These are phyloP conservation scores for Eucalyptus shirleyi DNA, from an alignment of 345 rosid species.

Conservation along the genomic window DNA sequence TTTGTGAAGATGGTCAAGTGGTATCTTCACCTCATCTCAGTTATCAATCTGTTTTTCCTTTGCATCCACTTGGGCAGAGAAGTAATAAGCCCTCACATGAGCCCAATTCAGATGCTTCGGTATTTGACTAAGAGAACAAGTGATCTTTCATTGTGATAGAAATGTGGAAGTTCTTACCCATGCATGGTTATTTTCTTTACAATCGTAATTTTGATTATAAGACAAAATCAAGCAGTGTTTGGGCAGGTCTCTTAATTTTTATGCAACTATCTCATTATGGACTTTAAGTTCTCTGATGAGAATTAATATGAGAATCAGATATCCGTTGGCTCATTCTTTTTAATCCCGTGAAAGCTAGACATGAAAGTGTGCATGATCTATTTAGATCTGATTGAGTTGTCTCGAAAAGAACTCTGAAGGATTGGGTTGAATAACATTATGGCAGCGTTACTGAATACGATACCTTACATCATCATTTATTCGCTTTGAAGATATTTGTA, in stretches of 20 bases:
- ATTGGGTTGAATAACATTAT: not conserved
- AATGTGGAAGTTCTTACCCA: not conserved
- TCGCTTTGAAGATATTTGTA: accelerated
- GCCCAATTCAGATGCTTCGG: not conserved
- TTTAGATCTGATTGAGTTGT: not conserved
- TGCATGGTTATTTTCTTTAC: not conserved
- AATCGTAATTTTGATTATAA: not conserved
- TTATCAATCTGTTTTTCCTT: not conserved
- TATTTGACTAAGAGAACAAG: not conserved
- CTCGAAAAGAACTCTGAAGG: not conserved
- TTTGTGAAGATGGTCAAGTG: not conserved
- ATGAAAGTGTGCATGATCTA: not conserved
- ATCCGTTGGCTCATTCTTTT: not conserved
- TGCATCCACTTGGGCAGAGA: not conserved
- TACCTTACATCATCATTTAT: not conserved
- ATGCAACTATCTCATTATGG: not conserved
- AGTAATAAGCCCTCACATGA: not conserved
- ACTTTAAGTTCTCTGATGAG: not conserved
- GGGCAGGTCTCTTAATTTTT: not conserved
- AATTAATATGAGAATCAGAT: not conserved
- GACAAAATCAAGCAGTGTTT: not conserved
- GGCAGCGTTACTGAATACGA: accelerated
- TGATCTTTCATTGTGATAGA: not conserved
- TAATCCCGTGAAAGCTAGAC: not conserved
- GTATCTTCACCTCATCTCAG: not conserved